Percentiles rank a stretch among this genome's conserved stretches.
These are phyloP conservation scores for Wallacemonas sp. DNA, from an alignment of 208 protist genomes.

Conservation along the genomic window DNA sequence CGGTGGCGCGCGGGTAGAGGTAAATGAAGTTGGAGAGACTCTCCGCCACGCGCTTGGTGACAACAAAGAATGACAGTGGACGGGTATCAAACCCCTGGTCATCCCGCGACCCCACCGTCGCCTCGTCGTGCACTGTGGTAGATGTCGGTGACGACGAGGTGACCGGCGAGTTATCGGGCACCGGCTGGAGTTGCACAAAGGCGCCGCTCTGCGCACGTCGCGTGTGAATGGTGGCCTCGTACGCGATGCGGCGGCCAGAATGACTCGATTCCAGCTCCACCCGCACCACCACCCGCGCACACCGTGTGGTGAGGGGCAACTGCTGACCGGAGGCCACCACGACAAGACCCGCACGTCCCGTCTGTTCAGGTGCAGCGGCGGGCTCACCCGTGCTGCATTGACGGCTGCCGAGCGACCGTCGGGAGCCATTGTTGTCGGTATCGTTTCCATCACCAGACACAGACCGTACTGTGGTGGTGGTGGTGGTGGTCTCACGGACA, in stretches of 20 bases:
- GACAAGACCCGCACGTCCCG: no score
- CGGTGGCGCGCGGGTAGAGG: constrained; percentile 59
- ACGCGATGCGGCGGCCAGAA: constrained; percentile 4
- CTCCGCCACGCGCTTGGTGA: constrained; percentile 31
- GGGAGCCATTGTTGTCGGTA: no score
- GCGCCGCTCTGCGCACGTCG: constrained; percentile 2
- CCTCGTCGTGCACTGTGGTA: neutral
- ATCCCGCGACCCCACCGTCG: neutral
- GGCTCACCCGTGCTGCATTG: no score
- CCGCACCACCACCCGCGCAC: constrained; percentile 18
- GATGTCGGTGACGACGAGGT: neutral
- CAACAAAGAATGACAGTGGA: constrained; percentile 58
- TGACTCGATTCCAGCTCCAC: neutral
- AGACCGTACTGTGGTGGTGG: no score
- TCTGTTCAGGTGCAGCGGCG: no score
- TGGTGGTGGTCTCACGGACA: no score
- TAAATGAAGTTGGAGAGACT: constrained; percentile 49
- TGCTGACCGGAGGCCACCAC: constrained; percentile 20
- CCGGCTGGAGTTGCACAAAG: constrained; percentile 10
- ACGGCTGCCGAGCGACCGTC: no score
- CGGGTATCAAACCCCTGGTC: constrained; percentile 28
- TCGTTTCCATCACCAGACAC: no score
- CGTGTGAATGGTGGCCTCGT: constrained; percentile 17
- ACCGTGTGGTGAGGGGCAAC: constrained; percentile 17
- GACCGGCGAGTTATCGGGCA: neutral